These are phyloP conservation scores for Cercospora brassicicola DNA, from an alignment of 2,329 filamentous ascomycete species.

Conservation along the genomic window DNA sequence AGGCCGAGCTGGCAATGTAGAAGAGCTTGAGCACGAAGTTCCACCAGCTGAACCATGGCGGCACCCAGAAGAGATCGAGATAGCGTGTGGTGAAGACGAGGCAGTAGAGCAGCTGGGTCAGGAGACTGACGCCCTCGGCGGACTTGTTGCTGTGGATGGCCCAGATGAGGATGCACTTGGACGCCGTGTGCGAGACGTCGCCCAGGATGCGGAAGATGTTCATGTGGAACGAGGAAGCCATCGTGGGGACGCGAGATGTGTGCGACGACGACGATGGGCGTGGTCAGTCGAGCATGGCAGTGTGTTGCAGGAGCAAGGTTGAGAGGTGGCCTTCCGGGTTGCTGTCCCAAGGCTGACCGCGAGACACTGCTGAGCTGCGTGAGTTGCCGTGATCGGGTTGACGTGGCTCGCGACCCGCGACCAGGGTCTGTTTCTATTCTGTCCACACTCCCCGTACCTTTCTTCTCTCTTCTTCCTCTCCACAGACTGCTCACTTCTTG, in stretches of 20 bases:
- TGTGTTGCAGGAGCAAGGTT: neutral
- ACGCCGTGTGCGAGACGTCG: slow-evolving; percentile 79
- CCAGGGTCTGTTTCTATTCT: slow-evolving; percentile 3
- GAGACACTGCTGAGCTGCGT: slow-evolving; percentile 1
- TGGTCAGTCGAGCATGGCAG: slow-evolving; percentile 7
- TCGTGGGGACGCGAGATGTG: neutral
- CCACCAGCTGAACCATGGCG: slow-evolving; percentile 53
- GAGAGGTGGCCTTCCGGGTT: slow-evolving; percentile 1
- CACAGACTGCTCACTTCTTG: neutral
- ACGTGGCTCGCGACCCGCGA: neutral
- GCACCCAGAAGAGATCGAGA: slow-evolving; percentile 63
- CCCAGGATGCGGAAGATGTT: slow-evolving; percentile 69
- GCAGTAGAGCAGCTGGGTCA: slow-evolving; percentile 85
- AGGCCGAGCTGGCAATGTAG: slow-evolving; percentile 80
- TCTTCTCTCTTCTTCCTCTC: neutral
- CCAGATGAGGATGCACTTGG: slow-evolving; percentile 87
- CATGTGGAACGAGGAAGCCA: slow-evolving; percentile 26
- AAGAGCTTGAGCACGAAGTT: slow-evolving; percentile 85
- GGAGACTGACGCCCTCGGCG: slow-evolving; percentile 86
- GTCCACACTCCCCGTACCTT: neutral
- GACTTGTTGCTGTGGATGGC: slow-evolving; percentile 85
- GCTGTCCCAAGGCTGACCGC: neutral
- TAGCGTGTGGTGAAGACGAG: slow-evolving; percentile 85
- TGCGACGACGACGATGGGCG: neutral
- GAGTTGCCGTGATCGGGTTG: slow-evolving; percentile 1